Base-by-base conservation (phyloP, 257 asterid species). In the Eucommia ulmoides region DNA sequence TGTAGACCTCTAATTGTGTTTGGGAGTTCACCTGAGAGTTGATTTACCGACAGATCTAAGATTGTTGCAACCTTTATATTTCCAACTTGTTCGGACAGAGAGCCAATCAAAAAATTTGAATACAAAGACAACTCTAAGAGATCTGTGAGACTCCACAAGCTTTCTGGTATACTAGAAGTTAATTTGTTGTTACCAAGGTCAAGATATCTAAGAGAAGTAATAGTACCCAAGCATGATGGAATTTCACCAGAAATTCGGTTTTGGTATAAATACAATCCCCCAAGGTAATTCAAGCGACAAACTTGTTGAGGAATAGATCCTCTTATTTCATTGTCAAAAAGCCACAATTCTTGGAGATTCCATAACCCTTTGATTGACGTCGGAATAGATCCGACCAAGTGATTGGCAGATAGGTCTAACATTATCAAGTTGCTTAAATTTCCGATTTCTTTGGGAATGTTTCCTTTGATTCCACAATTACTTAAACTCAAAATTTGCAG, bases 181-280 rank as follows among this genome's bases (percentile, higher is more conserved):
- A 81, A 58, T 11, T 26, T 65, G 55, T 78, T 81, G 25, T 75
- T 65, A 33, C 73, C 72, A 24, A 78, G 54, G 50, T 49, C 65
- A 41, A 81, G 22, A 52, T 60, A 16, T 59, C 79, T 66, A 59
- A 81, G 19, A 26, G 71, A 60, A n/a, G 63, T 63, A 20, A 78
- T 29, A n/a, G 61, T 70, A 24, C 84, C 87, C 25, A 81, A 55
- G 65, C 87, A 81, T n/a, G 56, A 59, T 20, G 88, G 88, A 44
- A 82, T 73, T 0, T 72, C 21, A 10, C 93, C 93, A 18, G 42
- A 15, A 20, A 82, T 54, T 53, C 5, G 51, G 41, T 82, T 78
- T 22, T 66, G 20, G 49, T 62, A 61, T 45, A 68, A 19, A 41
- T 68, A 66, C 24, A 81, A 33, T 45, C 57, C 74, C 24, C 82